Evolutionary conservation across 108 stramenopile species (phyloP), one percentile per base, ranked within the genome.

Genomic region (Skeletonema costatum): DNA sequence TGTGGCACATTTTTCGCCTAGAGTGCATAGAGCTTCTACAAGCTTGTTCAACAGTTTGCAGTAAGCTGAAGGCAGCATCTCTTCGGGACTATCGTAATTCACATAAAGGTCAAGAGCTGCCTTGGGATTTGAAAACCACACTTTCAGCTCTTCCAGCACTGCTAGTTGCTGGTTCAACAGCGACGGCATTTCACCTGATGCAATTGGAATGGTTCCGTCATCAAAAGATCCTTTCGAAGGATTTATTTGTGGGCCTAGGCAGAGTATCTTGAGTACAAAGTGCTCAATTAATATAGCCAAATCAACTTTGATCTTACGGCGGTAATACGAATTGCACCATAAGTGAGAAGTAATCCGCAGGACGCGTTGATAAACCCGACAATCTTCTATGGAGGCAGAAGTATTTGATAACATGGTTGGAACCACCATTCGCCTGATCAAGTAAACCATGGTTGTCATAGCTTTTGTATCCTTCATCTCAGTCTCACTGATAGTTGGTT

Each of bases 241-340:
- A 32, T 86, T 56, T 51, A 91, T 82, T 74, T 93, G 95, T 2
- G 95, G 92, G 11, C 92, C 93, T 41, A 96, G 60, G 39, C 81
- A 58, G n/a, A 97, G 75, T 31, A 92, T 39, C 39, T 75, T 80
- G 21, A 95, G 63, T 31, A 89, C 84, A 73, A 90, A 95, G 56
- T 97, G 95, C 32, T 96, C 93, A 42, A 95, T 87, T 51, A 97
- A 84, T 17, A 96, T 80, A 1, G 91, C 93, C 71, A 96, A 50
- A 59, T 97, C 97, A 66, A 92, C 70, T 71, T 92, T 94, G 85
- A 95, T 85, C 60, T 86, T 71, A 41, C 70, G 51, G 32, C 97
- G 75, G 51, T 85, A 92, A 16, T 86, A 78, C n/a, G 81, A 63
- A 59, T 87, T 86, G 39, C 83, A 70, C 93, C 93, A 96, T 1